These are phyloP conservation scores for Sugiyamaella novakii DNA, from an alignment of 1,139 yeast species.

Conservation along the genomic window DNA sequence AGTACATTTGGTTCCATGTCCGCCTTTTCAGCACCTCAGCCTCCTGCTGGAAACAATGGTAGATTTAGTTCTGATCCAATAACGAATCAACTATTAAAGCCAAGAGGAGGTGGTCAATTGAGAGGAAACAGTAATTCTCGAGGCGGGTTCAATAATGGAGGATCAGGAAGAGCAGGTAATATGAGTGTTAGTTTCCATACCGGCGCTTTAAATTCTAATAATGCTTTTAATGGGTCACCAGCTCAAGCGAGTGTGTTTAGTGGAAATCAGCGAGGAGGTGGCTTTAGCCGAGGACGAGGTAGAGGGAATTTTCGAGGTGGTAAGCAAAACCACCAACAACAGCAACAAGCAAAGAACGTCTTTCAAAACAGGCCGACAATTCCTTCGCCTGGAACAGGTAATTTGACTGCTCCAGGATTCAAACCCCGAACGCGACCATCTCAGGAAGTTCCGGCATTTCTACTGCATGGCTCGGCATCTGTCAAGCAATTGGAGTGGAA, in stretches of 20 bases:
- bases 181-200: background rate
- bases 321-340: conserved; percentile 4
- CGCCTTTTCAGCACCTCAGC: conserved; percentile 3
- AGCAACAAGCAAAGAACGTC: background rate
- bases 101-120: conserved; percentile 1
- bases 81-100: background rate
- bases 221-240: no score
- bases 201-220: no score
- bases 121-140: conserved; percentile 3
- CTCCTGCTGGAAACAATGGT: conserved; percentile 4
- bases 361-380: conserved; percentile 8
- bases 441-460: conserved; percentile 10
- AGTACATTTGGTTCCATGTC: conserved; percentile 1
- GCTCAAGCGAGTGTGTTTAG: no score
- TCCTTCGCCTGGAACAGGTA: background rate
- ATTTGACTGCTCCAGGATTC: conserved; percentile 14
- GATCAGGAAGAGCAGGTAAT: background rate
- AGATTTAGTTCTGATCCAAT: background rate
- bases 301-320: conserved; percentile 13
- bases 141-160: conserved; percentile 1
- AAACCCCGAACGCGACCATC: conserved; percentile 14
- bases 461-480: conserved; percentile 4
- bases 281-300: conserved; percentile 4
- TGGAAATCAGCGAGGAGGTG: conserved; percentile 8
- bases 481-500: conserved; percentile 16